A percentile compares a stretch with the other conserved stretches of the same genome.
These are phyloP conservation scores for Pharus latifolius DNA, from an alignment of 176 grass and related monocot species.

Conservation along the genomic window DNA sequence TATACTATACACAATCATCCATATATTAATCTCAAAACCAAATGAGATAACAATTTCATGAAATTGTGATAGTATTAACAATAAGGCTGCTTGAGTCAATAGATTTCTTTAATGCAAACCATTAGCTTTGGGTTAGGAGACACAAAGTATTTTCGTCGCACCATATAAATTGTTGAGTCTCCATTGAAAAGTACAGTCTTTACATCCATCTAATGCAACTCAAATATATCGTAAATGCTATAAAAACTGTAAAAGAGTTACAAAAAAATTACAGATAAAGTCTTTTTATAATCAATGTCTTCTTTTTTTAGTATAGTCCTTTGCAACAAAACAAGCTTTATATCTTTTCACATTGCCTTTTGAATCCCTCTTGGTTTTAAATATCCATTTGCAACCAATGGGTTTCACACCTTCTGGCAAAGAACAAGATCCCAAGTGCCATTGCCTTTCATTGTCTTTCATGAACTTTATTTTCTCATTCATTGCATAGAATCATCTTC, in stretches of 20 bases:
- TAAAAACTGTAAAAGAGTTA: too few species aligned
- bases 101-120: not conserved
- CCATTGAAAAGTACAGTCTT: too few species aligned
- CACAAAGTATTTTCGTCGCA: accelerated
- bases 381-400: not conserved
- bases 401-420: not conserved
- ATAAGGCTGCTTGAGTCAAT: not conserved
- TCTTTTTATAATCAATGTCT: too few species aligned
- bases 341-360: not conserved
- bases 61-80: not conserved
- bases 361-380: not conserved
- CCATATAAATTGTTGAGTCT: too few species aligned
- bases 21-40: not conserved
- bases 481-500: not conserved
- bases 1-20: not conserved
- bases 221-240: too few species aligned
- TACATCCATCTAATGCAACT: too few species aligned
- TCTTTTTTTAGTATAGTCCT: too few species aligned
- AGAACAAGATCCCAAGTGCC: not conserved
- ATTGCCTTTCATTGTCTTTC: not conserved
- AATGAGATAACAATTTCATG: not conserved
- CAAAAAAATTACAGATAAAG: too few species aligned
- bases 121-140: not conserved
- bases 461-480: not conserved
- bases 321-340: not conserved